Evolutionary conservation across 2,329 filamentous ascomycete genomes (phyloP), one percentile per base, ranked within the genome.

Genomic region (Spiromastix sp.): DNA sequence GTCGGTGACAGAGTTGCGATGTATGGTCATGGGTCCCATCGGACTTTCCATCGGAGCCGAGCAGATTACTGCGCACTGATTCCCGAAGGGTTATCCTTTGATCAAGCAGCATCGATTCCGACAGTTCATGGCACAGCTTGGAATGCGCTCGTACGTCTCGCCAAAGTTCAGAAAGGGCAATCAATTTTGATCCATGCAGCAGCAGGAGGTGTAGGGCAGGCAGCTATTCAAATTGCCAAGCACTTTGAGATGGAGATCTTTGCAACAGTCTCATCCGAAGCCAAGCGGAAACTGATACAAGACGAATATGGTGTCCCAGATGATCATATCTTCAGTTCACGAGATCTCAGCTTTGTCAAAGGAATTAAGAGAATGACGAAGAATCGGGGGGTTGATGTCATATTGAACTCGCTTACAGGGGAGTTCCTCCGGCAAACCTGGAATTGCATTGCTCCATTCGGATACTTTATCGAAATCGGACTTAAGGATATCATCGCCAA

Each of bases 1-100:
- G 30, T 47, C 6, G 60, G 59, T 3, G 58, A 64, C 25, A 42
- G 45, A 7, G 68, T 72, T 4, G 15, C 17, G 8, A 21, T 18
- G 6, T 43, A 55, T 5, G 61, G 59, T 0, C 6, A 48, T 34
- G 47, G 51, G 40, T 11, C 38, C 5, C 38, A 33, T 21, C 15
- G 9, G 28, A 55, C 45, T 21, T 45, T 27, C 35, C 47, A 38
- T 34, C 39, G 34, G 17, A 43, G 50, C 38, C 50, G 49, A 0
- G 54, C 55, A 30, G 29, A 38, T 20, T 33, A 18, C 18, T 37
- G 48, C n/a, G 40, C 42, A 8, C 43, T 46, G 2, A 56, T 68
- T 10, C 45, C 45, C 2, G 37, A 39, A 18, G 36, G 36, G 12
- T 37, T 50, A 18, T 39, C 39, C 11, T 49, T 43, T 18, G 41